Evolutionary conservation across 2,329 filamentous ascomycete genomes (phyloP).

Genomic region (Fusarium domesticum): DNA sequence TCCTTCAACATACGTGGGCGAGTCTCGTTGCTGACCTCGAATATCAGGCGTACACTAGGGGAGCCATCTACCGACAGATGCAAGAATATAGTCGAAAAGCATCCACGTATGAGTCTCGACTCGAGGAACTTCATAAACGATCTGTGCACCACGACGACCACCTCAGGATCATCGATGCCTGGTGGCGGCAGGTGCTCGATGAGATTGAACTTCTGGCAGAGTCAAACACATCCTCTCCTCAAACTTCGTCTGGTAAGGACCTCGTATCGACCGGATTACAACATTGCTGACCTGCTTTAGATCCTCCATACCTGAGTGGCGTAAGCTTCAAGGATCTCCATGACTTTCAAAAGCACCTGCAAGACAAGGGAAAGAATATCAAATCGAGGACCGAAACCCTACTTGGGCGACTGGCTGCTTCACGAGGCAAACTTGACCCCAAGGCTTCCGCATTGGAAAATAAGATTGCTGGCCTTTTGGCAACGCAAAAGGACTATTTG

Average conservation of each 20-base stretch:
- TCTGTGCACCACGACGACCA: constrained; percentile 88
- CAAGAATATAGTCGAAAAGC: constrained; percentile 95
- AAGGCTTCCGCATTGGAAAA: constrained; percentile 71
- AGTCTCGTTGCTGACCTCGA: constrained; percentile 26
- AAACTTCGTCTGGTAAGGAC: neutral
- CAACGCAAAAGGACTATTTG: constrained; percentile 77
- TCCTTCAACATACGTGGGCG: constrained; percentile 19
- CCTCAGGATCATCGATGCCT: constrained; percentile 82
- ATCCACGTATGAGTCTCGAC: constrained; percentile 71
- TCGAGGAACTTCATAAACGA: constrained; percentile 76
- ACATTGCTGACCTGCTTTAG: constrained; percentile 39
- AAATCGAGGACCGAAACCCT: constrained; percentile 70
- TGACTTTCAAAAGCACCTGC: constrained; percentile 79
- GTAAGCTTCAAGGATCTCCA: constrained; percentile 61
- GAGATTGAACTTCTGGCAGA: constrained; percentile 61
- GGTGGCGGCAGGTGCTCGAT: constrained; percentile 81
- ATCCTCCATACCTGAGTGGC: constrained; percentile 54
- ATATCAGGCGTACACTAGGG: constrained; percentile 58
- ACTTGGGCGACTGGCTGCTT: constrained; percentile 54
- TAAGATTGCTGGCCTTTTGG: constrained; percentile 71
- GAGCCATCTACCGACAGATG: constrained; percentile 96
- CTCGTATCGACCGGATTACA: neutral
- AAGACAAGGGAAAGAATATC: constrained; percentile 72
- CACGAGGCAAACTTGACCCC: constrained; percentile 56
- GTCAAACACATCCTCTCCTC: constrained; percentile 34